Evolutionary conservation across 2,329 filamentous ascomycete species (phyloP), one percentile per base, ranked within the genome.

Genomic region (Colletotrichum abscissum): DNA sequence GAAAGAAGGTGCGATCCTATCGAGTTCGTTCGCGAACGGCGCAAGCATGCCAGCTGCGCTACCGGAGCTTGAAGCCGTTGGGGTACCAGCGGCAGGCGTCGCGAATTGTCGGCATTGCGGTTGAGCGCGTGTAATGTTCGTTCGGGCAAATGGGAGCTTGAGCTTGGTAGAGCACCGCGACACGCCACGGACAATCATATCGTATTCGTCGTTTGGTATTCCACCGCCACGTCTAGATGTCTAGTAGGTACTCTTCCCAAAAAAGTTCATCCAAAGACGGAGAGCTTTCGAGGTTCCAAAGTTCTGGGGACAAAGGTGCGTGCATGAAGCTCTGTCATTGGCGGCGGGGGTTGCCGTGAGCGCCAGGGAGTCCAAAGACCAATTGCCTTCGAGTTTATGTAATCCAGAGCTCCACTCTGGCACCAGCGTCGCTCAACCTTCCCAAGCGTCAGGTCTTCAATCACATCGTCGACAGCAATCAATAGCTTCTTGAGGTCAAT

Each of bases 1-100:
- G 78, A 99, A 98, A 57, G 94, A 92, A n/a, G 97, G 97, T 4
- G 95, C 93, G 76, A 98, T 91, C 77, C 89, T 93, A 82, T 99
- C 97, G 74, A 99, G 86, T 82, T 99, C 95, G 77, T 83, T 83
- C 80, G 90, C 81, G 80, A 93, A 87, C 14, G 89, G 87, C 30
- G 87, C 86, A 69, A 91, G 79, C 77, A 86, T 81, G 30, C 83
- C 87, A 5, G 79, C 79, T 59, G 81, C 80, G 56, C 59, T 75
- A 12, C 79, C 79, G 58, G 81, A 81, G 49, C 66, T 71, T 26
- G 69, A 70, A 19, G 72, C 60, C 35, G 73, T 54, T 38, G 69
- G 63, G 38, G 74, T 64, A 59, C 59, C 67, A n/a, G 74, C 69
- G 46, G 69, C 71, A 46, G 73, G 69, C 66, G 67, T 74, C 22